These are phyloP conservation scores for Cryptomeria japonica DNA, from an alignment of 75 land plant species.

Conservation along the genomic window DNA sequence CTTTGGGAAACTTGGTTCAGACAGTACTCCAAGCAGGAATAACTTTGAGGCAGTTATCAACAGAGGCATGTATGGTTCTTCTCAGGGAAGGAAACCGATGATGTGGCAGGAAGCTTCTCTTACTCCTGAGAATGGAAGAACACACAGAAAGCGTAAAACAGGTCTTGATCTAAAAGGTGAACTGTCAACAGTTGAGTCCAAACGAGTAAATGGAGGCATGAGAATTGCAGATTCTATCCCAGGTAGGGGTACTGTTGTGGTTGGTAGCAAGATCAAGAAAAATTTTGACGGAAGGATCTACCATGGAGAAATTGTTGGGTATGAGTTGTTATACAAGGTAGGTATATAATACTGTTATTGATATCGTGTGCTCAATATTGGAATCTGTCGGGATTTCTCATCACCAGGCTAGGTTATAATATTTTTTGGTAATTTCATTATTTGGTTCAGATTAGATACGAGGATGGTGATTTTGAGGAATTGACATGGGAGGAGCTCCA, in stretches of 20 bases:
- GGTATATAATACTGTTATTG: not conserved
- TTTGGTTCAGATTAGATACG: slow-evolving; percentile 14
- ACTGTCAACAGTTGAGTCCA: slow-evolving; percentile 1
- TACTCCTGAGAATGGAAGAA: not conserved
- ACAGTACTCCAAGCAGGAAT: slow-evolving; percentile 1
- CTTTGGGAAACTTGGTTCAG: slow-evolving; percentile 8
- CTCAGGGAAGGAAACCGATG: slow-evolving; percentile 9
- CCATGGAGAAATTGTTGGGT: slow-evolving; percentile 19
- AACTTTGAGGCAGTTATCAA: slow-evolving; percentile 4
- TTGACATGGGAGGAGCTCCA: slow-evolving; percentile 27
- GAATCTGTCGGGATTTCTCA: not conserved
- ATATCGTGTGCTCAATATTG: not conserved
- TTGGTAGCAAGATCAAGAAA: slow-evolving; percentile 17
- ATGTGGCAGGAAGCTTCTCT: slow-evolving; percentile 1
- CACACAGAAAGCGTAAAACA: not conserved
- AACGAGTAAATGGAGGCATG: not conserved
- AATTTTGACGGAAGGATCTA: slow-evolving; percentile 15
- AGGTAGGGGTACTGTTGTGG: slow-evolving; percentile 14
- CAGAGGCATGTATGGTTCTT: not conserved
- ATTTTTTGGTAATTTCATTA: not conserved
- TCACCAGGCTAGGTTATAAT: not conserved
- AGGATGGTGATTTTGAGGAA: slow-evolving; percentile 27
- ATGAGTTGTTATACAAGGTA: slow-evolving; percentile 21
- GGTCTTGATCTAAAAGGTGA: not conserved
- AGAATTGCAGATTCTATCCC: slow-evolving; percentile 11